Conservation (phyloP, 2,329 filamentous ascomycete species). For the Lecanicillium sp. region DNA sequence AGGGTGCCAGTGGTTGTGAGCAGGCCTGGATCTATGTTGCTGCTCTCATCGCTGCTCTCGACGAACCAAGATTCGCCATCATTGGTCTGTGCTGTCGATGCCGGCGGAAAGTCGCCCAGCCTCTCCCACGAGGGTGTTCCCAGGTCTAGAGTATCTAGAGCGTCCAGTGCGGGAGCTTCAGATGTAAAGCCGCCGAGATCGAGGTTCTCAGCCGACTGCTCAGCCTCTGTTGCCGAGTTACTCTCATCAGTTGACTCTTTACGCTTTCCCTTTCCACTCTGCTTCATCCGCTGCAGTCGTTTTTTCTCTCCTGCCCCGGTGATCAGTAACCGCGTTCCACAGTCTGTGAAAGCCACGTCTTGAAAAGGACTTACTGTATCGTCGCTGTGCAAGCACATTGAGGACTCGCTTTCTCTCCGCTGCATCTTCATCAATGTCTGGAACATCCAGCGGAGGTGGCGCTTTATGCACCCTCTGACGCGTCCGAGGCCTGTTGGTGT, state of each 20-base stretch:
- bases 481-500: slow-evolving; percentile 18
- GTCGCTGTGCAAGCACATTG: slow-evolving; percentile 46
- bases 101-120: not conserved
- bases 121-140: not conserved
- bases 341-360: not conserved
- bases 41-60: too few relatives aligned
- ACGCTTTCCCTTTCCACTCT: slow-evolving; percentile 8
- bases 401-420: slow-evolving; percentile 45
- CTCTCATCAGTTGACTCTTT: not conserved
- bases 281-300: slow-evolving; percentile 19
- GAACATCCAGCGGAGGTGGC: slow-evolving; percentile 32
- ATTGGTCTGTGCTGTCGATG: slow-evolving; percentile 3
- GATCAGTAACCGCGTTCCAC: not conserved
- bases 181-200: not conserved
- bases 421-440: slow-evolving; percentile 42
- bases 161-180: not conserved
- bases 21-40: not conserved
- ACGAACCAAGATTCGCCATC: too few relatives aligned
- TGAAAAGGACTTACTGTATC: slow-evolving; percentile 33
- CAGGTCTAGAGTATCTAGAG: slow-evolving; percentile 12
- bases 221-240: not conserved
- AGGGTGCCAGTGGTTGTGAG: not conserved
- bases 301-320: slow-evolving; percentile 23
- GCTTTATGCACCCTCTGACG: slow-evolving; percentile 33
- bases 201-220: not conserved